Percentiles rank a stretch among this genome's conserved stretches.
These are phyloP conservation scores for Sporopachydermia cereana DNA, from an alignment of 1,139 yeast species.

Conservation along the genomic window DNA sequence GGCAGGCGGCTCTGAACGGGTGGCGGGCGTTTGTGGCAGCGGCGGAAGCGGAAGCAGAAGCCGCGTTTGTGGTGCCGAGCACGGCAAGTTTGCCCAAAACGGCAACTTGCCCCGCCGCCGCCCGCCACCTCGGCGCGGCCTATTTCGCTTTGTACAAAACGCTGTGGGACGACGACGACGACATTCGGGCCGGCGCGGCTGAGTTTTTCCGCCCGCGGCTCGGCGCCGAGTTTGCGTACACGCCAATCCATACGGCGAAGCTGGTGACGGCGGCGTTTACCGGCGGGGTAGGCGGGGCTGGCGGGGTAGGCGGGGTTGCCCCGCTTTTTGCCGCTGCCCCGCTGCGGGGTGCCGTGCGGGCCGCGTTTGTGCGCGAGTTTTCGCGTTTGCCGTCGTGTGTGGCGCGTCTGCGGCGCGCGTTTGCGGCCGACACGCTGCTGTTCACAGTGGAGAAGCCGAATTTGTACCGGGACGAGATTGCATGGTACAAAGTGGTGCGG, in stretches of 20 bases:
- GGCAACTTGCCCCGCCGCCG: neutral
- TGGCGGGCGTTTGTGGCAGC: slow-evolving; percentile 25
- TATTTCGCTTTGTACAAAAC: slow-evolving; percentile 27
- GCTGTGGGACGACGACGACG: slow-evolving; percentile 49
- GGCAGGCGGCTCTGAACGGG: slow-evolving; percentile 39
- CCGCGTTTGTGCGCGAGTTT: neutral
- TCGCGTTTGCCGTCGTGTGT: slow-evolving; percentile 7
- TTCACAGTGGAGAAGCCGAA: slow-evolving; percentile 43
- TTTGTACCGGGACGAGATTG: slow-evolving; percentile 29
- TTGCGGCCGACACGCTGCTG: slow-evolving; percentile 21
- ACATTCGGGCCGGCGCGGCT: slow-evolving; percentile 17
- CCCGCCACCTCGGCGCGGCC: too few relatives aligned
- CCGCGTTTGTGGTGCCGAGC: slow-evolving; percentile 7
- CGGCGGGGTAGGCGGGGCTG: slow-evolving; percentile 9
- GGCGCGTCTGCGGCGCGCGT: slow-evolving; percentile 13
- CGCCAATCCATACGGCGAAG: slow-evolving; percentile 24
- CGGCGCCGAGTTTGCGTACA: slow-evolving; percentile 14
- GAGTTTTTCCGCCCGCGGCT: slow-evolving; percentile 15
- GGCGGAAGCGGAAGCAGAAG: too few relatives aligned
- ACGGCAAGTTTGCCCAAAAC: too few relatives aligned
- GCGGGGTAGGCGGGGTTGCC: neutral
- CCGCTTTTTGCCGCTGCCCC: too few relatives aligned
- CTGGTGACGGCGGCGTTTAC: slow-evolving; percentile 10
- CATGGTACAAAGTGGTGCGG: neutral
- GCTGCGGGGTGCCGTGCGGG: slow-evolving; percentile 1